A percentile compares a stretch with the other conserved stretches of the same genome.
Evolutionary conservation across 2,329 filamentous ascomycete genomes (phyloP).

Genomic region (Alternaria ethzedia): DNA sequence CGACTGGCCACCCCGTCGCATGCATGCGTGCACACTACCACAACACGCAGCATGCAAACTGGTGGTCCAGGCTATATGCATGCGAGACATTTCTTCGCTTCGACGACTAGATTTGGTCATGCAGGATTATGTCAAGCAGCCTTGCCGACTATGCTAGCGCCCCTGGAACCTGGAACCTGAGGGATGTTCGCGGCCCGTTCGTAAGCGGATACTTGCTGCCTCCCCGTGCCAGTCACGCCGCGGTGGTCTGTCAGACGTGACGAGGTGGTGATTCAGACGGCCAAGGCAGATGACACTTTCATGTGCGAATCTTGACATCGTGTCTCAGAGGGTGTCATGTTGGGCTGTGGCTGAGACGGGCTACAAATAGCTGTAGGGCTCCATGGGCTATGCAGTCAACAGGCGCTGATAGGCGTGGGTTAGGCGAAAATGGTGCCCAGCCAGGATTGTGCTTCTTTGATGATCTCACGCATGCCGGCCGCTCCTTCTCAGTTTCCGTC

Average conservation of each 20-base stretch:
- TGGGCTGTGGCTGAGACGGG: conserved; percentile 16
- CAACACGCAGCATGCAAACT: neutral
- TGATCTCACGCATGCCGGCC: conserved; percentile 25
- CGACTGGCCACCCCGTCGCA: neutral
- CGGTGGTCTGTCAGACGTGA: conserved; percentile 7
- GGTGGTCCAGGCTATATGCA: conserved; percentile 13
- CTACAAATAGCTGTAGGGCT: conserved; percentile 16
- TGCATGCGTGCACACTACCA: neutral
- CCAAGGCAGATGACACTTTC: conserved; percentile 14
- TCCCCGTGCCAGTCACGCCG: conserved; percentile 7
- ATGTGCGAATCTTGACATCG: neutral
- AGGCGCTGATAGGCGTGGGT: conserved; percentile 18
- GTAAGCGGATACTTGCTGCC: conserved; percentile 25
- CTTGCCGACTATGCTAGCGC: neutral
- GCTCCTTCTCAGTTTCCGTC: conserved; percentile 13
- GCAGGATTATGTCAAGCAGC: conserved; percentile 12
- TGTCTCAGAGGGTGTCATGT: conserved; percentile 19
- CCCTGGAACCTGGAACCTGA: neutral
- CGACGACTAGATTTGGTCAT: neutral
- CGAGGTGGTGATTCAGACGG: conserved; percentile 11
- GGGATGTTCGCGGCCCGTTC: conserved; percentile 27
- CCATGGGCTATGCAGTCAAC: conserved; percentile 12
- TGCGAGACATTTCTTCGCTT: conserved; percentile 6
- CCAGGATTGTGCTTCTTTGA: conserved; percentile 15
- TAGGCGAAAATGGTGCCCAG: conserved; percentile 3